Conservation (phyloP, 345 rosid genomes). For the Lepidium didymum region DNA sequence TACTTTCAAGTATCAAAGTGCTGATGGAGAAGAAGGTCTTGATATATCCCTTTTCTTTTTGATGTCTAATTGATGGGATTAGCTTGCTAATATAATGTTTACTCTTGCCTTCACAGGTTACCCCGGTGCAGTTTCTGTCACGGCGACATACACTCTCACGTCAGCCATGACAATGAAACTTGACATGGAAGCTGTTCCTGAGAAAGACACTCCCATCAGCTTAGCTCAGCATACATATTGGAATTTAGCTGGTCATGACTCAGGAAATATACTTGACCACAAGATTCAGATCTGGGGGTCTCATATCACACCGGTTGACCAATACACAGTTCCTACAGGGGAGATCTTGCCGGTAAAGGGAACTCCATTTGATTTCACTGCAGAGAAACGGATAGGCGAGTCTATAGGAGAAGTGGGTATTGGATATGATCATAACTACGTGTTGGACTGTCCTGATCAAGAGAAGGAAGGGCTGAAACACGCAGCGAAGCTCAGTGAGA, state of each 20-base stretch:
- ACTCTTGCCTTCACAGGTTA: slow-evolving; percentile 44
- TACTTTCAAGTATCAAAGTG: slow-evolving; percentile 58
- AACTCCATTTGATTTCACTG: slow-evolving; percentile 78
- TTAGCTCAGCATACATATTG: slow-evolving; percentile 98
- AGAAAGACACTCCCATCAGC: slow-evolving; percentile 71
- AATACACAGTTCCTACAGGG: slow-evolving; percentile 74
- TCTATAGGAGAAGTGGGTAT: slow-evolving; percentile 69
- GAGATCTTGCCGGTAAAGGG: slow-evolving; percentile 69
- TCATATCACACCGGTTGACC: slow-evolving; percentile 79
- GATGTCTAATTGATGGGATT: neutral
- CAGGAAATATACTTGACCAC: slow-evolving; percentile 67
- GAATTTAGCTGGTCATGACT: slow-evolving; percentile 81
- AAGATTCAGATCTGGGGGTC: slow-evolving; percentile 69
- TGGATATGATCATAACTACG: slow-evolving; percentile 91
- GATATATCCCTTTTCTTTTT: neutral
- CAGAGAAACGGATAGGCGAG: slow-evolving; percentile 60
- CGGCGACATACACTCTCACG: slow-evolving; percentile 68
- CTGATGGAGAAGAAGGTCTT: slow-evolving; percentile 86
- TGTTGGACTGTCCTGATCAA: slow-evolving; percentile 52
- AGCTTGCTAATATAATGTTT: neutral
- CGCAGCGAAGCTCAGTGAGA: slow-evolving; percentile 62
- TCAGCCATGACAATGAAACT: slow-evolving; percentile 70
- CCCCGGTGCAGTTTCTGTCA: slow-evolving; percentile 72
- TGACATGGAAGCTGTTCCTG: slow-evolving; percentile 82
- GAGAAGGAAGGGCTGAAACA: slow-evolving; percentile 61